Base-by-base conservation (phyloP, 2,329 filamentous ascomycete species). In the Phialophora expanda region DNA sequence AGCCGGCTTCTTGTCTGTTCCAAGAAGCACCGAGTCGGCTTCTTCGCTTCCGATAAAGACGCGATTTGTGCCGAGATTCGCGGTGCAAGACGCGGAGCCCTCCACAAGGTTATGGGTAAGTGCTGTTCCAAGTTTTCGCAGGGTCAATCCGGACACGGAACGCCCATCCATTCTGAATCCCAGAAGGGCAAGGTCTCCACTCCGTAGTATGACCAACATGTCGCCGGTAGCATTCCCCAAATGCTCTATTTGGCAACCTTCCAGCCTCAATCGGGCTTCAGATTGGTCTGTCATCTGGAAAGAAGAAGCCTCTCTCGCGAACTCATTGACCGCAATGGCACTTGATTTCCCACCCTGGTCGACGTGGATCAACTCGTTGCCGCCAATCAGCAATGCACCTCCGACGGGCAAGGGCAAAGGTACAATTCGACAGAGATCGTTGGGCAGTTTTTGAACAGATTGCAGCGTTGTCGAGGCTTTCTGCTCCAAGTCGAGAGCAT, bases 341-440 rank as follows among this genome's bases (percentile, higher is more conserved):
- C 92, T 97, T 12, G 93, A 87, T 77, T 96, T 97, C 32, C 95
- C 95, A 11, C 92, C 92, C 82, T 99, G 95, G 75, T 98, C 94
- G 70, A 99, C 88, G 76, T 99, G 95, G 66, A 99, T 91, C 68
- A 99, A 79, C 75, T 97, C 93, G 75, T 99, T 98, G 56, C 86
- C 85, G 30, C 95, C 96, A 22, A 98, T 81, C 17, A 99, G 84
- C 17, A 99, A 81, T 44, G 93, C 91, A 51, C 95, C 95, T 26
- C 95, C 95, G 48, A 98, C 89, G 0, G 94, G 94, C 5, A 90
- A 84, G 4, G 93, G 92, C 2, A 99, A 81, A 7, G 95, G 88
- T 54, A 97, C 83, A 51, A 98, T 89, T 71, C 87, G 87, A 76
- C 89, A 92, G 9, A 98, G 83, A 76, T 98, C 94, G 75, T 92